Evolutionary conservation across 805 yeast species (phyloP).

Genomic region (Candida qinlingensis): DNA sequence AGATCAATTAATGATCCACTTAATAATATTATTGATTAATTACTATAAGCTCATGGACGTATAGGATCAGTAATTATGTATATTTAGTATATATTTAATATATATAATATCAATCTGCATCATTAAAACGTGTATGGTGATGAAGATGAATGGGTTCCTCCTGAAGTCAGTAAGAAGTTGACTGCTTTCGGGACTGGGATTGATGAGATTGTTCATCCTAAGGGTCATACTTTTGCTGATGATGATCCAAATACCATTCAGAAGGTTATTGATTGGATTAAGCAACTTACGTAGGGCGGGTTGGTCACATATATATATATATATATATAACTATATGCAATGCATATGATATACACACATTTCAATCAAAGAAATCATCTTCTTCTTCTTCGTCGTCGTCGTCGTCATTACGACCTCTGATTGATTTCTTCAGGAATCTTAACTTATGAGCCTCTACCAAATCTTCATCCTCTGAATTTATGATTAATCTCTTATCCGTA

Average conservation of each 20-base stretch:
- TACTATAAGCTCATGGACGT: too few relatives aligned
- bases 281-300: background rate
- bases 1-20: too few relatives aligned
- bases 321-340: background rate
- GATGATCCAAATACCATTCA: conserved; percentile 2
- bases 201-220: conserved; percentile 1
- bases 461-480: conserved; percentile 57
- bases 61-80: too few relatives aligned
- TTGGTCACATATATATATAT: background rate
- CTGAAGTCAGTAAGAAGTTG: conserved; percentile 5
- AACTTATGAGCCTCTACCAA: conserved; percentile 48
- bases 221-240: conserved; percentile 14
- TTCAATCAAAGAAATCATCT: conserved; percentile 45
- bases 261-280: conserved; percentile 9
- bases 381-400: conserved; percentile 37
- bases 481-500: conserved; percentile 59
- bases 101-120: conserved; percentile 2
- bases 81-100: too few relatives aligned
- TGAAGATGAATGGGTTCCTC: conserved; percentile 9
- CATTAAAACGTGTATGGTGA: conserved; percentile 9
- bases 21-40: too few relatives aligned
- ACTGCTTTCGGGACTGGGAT: background rate
- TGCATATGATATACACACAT: background rate
- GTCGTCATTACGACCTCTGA: conserved; percentile 40
- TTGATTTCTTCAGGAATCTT: conserved; percentile 52